Conservation (phyloP, 768 basidiomycete genomes). For the Suillus occidentalis region DNA sequence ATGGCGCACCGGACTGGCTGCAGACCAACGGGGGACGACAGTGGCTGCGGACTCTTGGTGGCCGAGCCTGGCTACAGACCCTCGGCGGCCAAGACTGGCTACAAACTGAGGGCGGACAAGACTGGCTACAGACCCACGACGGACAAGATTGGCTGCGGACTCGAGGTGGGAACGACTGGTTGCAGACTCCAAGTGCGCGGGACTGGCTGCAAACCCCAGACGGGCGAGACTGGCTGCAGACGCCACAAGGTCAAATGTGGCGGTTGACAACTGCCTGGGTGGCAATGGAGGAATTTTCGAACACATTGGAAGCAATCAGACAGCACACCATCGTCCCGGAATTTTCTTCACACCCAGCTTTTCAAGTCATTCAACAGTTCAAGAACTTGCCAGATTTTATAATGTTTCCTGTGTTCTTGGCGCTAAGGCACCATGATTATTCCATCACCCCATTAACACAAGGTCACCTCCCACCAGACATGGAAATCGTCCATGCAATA, state of each 20-base stretch:
- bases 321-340: not conserved
- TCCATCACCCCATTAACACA: not conserved
- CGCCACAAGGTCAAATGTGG: not conserved
- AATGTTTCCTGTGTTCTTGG: not conserved
- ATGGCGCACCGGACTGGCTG: not conserved
- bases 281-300: not conserved
- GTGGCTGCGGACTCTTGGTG: too few species aligned
- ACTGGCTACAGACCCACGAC: not conserved
- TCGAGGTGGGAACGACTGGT: not conserved
- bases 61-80: not conserved
- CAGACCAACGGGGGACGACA: not conserved
- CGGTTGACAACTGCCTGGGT: not conserved
- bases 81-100: not conserved
- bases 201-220: not conserved
- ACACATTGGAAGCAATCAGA: not conserved
- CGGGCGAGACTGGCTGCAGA: not conserved
- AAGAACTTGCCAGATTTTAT: not conserved
- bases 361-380: not conserved
- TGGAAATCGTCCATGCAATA: not conserved
- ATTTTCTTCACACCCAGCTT: not conserved
- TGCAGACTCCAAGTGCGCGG: not conserved
- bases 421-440: not conserved
- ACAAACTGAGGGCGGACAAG: not conserved
- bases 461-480: not conserved
- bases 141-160: not conserved